Base-by-base conservation (phyloP, 1,284 basidiomycete species). In the Somion occarium region DNA sequence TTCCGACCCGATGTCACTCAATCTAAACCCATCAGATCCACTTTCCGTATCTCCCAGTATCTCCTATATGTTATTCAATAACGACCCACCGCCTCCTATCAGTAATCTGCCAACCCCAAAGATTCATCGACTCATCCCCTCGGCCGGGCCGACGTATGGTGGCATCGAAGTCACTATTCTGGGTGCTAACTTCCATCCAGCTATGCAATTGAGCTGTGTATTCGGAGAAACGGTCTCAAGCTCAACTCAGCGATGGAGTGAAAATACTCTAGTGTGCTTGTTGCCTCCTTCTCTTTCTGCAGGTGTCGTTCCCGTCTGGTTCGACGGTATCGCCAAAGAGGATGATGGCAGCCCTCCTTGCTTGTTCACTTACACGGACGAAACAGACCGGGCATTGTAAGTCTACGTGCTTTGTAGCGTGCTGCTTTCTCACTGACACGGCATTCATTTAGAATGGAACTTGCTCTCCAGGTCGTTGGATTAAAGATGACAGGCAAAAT, bases 401-500 rank as follows among this genome's bases (percentile, higher is more conserved):
- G 89, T 80, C 22, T 53, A 54, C 39, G 38, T n/a, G n/a, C n/a
- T 51, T 51, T 56, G 25, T 48, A 49, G 20, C 52, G 43, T 34
- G 45, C 12, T 56, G 39, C 47, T 2, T 44, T 24, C 52, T 53
- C 58, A 50, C 49, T 69, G 39, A 61, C 51, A 20, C 5, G 18
- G n/a, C 18, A 18, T 26, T 38, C 24, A 3, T 23, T 38, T 22
- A 92, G 89, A 55, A 95, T 97, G 93, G 94, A 97, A 66, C 79
- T 97, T 50, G 94, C 94, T 45, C 73, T 98, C 5, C 93, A 96
- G 64, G 93, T 97, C 7, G 93, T 98, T 23, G 94, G 94, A 1
- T 72, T 97, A 56, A 94, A 96, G 73, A 95, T 97, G 91, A 97
- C 93, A 0, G 94, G 94, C 37, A 91, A 93, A 64, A 86, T 96